These are phyloP conservation scores for Lantana camara DNA, from an alignment of 257 asterid species.

Conservation along the genomic window DNA sequence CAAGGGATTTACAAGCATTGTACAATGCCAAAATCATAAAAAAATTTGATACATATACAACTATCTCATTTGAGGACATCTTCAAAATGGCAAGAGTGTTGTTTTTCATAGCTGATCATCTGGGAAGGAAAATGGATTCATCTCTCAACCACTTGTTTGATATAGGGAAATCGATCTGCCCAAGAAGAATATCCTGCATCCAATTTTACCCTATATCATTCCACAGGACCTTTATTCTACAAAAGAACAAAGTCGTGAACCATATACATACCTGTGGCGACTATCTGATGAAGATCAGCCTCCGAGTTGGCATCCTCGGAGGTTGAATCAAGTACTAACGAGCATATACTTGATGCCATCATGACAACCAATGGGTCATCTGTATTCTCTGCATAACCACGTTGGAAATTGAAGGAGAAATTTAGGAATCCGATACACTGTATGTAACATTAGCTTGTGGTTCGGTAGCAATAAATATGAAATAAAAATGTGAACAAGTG, in stretches of 20 bases:
- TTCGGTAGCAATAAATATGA: constrained; percentile 5
- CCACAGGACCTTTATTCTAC: too few relatives aligned
- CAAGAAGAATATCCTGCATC: constrained; percentile 69
- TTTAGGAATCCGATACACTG: background rate
- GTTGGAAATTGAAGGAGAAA: constrained; percentile 2
- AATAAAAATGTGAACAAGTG: background rate
- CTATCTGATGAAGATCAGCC: constrained; percentile 71
- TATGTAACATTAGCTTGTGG: constrained; percentile 9
- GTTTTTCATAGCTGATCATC: too few relatives aligned
- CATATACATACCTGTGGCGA: constrained; percentile 48
- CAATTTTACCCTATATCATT: background rate
- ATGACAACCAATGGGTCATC: constrained; percentile 48
- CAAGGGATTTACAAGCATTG: background rate
- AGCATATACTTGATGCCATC: constrained; percentile 86
- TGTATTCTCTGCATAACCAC: constrained; percentile 38
- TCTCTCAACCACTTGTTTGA: constrained; percentile 55
- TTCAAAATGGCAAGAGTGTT: too few relatives aligned
- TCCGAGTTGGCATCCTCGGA: constrained; percentile 60
- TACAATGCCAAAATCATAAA: too few relatives aligned
- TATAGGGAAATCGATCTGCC: constrained; percentile 65
- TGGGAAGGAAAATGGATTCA: constrained; percentile 4
- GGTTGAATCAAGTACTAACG: constrained; percentile 68
- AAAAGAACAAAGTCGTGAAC: too few relatives aligned
- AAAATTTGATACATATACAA: too few relatives aligned
- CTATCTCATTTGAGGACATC: too few relatives aligned